Base-by-base conservation (phyloP, 495 filamentous ascomycete species). In the Bombardia bombarda region DNA sequence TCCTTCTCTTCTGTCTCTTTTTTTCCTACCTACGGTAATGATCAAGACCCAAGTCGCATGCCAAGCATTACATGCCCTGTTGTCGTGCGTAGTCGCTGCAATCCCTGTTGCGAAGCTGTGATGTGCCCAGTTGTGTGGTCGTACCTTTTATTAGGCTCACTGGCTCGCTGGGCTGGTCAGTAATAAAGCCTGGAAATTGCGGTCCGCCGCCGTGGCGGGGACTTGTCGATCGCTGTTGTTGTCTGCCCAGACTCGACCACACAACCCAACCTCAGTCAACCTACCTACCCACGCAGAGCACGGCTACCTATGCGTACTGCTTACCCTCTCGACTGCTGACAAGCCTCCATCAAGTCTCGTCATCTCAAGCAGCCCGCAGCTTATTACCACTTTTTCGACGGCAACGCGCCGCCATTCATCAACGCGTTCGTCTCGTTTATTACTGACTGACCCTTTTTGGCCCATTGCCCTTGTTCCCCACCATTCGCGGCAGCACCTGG, bases 171-270 rank as follows among this genome's bases (percentile, higher is more conserved):
- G 43, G 37, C 37, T 21, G n/a, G 23, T 24, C 31, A 30, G 24
- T 32, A 40, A 21, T 42, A 31, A 49, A 43, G 45, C 45, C 47
- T 53, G 52, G 52, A 61, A 58, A 56, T 61, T 56, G 44, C 50
- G 43, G 52, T 61, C 57, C 52, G 57, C 50, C 44, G 4, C 10
- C 17, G 45, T 42, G 35, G 58, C 46, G 48, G 55, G 55, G 55
- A 47, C 47, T 50, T 48, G 58, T 47, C 53, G 58, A 61, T 61
- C 58, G 44, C 50, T 45, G 22, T 36, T 52, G 45, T 32, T 53
- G 47, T 50, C 51, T 43, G 36, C 43, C 32, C 47, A 26, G 35
- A 57, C 47, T 50, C 45, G 47, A 53, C 41, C 42, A 13, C n/a
- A 19, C 16, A 18, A 17, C 34, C 34, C 34, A 20, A 36, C 16